Conservation (phyloP, 352 stramenopile genomes). For the Phytophthora agathidicida region DNA sequence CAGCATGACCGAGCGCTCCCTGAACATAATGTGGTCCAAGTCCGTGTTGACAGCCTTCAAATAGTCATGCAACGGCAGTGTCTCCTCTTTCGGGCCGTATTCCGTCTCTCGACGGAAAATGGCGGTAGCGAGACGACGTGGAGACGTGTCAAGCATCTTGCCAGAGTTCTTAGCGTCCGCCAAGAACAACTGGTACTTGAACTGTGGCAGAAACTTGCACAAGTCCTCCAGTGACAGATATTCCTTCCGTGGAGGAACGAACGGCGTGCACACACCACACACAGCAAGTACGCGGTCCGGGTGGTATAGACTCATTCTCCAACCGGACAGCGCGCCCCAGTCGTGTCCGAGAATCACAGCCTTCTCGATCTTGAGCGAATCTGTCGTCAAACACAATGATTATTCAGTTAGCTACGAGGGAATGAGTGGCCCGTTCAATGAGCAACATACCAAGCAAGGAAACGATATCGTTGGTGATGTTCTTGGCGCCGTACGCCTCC, state of each 20-base stretch:
- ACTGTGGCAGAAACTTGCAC: slow-evolving; percentile 31
- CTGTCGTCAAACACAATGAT: slow-evolving; percentile 14
- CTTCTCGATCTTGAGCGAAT: slow-evolving; percentile 54
- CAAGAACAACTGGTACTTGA: slow-evolving; percentile 52
- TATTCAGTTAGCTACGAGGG: neutral
- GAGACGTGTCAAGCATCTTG: slow-evolving; percentile 37
- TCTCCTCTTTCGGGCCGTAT: slow-evolving; percentile 22
- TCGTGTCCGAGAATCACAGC: slow-evolving; percentile 62
- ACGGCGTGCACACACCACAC: slow-evolving; percentile 64
- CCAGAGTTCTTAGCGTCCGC: slow-evolving; percentile 34
- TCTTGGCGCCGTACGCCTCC: slow-evolving; percentile 54
- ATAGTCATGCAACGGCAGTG: slow-evolving; percentile 30
- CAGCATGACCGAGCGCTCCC: slow-evolving; percentile 38
- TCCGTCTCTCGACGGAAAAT: slow-evolving; percentile 41
- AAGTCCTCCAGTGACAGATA: slow-evolving; percentile 46
- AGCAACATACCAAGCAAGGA: slow-evolving; percentile 39
- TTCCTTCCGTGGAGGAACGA: slow-evolving; percentile 38
- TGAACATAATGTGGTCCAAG: slow-evolving; percentile 39
- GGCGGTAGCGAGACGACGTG: slow-evolving; percentile 33
- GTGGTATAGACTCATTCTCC: slow-evolving; percentile 64
- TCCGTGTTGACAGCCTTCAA: slow-evolving; percentile 29
- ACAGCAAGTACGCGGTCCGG: slow-evolving; percentile 57
- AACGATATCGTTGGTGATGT: slow-evolving; percentile 47
- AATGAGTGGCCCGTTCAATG: neutral
- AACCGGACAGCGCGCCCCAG: slow-evolving; percentile 57